Evolutionary conservation across 495 filamentous ascomycete genomes (phyloP), one percentile per base, ranked within the genome.

Genomic region (Lasiosphaeria ovina): DNA sequence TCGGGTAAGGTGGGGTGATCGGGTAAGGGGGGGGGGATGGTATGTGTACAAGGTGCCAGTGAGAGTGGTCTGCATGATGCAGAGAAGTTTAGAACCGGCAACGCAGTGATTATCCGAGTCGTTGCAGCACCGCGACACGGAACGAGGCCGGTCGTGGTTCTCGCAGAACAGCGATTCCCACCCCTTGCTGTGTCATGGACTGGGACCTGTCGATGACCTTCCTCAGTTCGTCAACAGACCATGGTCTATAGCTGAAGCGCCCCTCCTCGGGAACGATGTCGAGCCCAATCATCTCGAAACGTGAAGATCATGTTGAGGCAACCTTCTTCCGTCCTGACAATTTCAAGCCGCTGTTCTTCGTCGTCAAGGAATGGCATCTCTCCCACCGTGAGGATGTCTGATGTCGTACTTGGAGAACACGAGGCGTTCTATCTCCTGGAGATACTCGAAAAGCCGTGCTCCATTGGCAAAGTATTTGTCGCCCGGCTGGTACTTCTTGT

Each of bases 91-190:
- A 0, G 83, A 82, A 0, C 79, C 75, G 3, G 73, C 52, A 24
- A 71, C 62, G 31, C 84, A 76, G 38, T 74, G 63, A 55, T 80
- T 71, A 3, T 81, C 79, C 3, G 72, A 72, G 58, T 82, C 75
- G 6, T 79, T 70, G 6, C 68, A 66, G 53, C 77, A 89, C 4
- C 85, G 78, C 31, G 83, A 83, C 34, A 89, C 78, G 4, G 78
- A 81, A 12, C 87, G 76, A 1, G 80, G 78, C 57, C 88, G 81
- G 63, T 89, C 87, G 63, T 89, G 86, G 61, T 88, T 89, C 66
- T 89, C 87, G 67, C 79, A 79, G 69, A 83, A 88, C n/a, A 84
- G 72, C 6, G 85, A 81, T 57, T 86, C 87, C 86, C 87, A 89
- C n/a, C 80, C 87, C 53, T 81, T 80, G 51, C 3, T 77, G 70